A percentile compares a stretch with the other conserved stretches of the same genome.
Conservation (phyloP, 768 basidiomycete species). For the Pleurotus sapidus region DNA sequence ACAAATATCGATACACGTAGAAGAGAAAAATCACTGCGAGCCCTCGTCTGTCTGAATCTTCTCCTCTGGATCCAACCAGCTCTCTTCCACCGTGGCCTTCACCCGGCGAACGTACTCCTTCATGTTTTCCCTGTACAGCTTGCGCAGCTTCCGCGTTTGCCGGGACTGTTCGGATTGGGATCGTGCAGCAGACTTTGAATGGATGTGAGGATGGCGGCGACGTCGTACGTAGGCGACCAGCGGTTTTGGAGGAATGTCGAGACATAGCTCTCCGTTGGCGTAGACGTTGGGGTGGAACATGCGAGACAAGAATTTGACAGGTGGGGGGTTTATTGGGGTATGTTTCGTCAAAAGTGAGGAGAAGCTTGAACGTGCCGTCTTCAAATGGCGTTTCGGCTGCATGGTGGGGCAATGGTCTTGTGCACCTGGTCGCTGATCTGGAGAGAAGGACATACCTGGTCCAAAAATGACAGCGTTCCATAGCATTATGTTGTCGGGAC, state of each 20-base stretch:
- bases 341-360: slow-evolving; percentile 93
- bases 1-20: background rate
- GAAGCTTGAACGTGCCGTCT: slow-evolving; percentile 97
- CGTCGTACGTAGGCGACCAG: slow-evolving; percentile 99
- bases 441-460: slow-evolving; percentile 60
- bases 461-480: slow-evolving; percentile 99
- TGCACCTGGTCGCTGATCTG: slow-evolving; percentile 4
- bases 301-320: slow-evolving; percentile 92
- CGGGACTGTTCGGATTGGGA: slow-evolving; percentile 97
- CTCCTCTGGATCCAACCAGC: slow-evolving; percentile 88
- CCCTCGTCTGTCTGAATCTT: slow-evolving; percentile 35
- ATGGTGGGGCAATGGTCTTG: background rate
- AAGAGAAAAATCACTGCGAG: background rate
- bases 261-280: slow-evolving; percentile 95
- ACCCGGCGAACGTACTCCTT: slow-evolving; percentile 96
- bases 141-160: slow-evolving; percentile 98
- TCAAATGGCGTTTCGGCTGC: slow-evolving; percentile 98
- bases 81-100: slow-evolving; percentile 91
- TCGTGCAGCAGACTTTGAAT: slow-evolving; percentile 96
- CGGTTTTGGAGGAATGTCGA: slow-evolving; percentile 99
- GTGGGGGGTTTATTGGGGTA: slow-evolving; percentile 99
- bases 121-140: slow-evolving; percentile 96
- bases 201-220: slow-evolving; percentile 95
- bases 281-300: slow-evolving; percentile 99
- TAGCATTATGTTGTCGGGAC: slow-evolving; percentile 98